Percentiles rank a stretch among this genome's conserved stretches.
Evolutionary conservation across 306 rosid species (phyloP).

Genomic region (Cucumis hystrix): DNA sequence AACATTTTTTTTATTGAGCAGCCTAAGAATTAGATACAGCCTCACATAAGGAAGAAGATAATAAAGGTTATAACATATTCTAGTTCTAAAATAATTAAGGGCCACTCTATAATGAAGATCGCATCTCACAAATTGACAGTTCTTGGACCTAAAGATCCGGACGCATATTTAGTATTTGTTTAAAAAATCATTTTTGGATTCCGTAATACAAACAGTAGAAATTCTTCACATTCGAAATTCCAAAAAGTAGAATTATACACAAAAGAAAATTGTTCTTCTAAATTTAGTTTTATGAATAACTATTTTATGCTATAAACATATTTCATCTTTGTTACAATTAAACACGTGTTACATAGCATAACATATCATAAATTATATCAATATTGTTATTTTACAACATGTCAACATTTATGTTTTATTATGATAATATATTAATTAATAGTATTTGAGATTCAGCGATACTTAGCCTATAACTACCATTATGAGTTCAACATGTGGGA

Average conservation of each 20-base stretch:
- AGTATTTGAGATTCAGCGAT: background rate
- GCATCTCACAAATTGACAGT: background rate
- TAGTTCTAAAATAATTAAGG: background rate
- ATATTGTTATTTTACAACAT: background rate
- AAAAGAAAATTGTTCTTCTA: background rate
- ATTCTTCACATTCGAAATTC: background rate
- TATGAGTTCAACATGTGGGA: background rate
- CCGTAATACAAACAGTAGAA: background rate
- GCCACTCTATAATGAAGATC: background rate
- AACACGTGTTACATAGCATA: background rate
- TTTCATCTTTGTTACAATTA: background rate
- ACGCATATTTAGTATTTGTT: background rate
- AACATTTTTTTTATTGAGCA: background rate
- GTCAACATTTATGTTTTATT: background rate
- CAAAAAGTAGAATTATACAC: background rate
- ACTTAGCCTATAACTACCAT: background rate
- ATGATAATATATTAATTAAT: background rate
- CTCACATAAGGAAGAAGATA: background rate
- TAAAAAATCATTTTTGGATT: background rate
- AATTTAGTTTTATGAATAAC: background rate
- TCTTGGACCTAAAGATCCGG: background rate
- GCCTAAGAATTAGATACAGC: background rate
- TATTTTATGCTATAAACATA: background rate
- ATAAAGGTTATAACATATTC: background rate
- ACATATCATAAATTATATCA: background rate